Base-by-base conservation (phyloP, 148 eudicot genomes). In the Fagopyrum esculentum region DNA sequence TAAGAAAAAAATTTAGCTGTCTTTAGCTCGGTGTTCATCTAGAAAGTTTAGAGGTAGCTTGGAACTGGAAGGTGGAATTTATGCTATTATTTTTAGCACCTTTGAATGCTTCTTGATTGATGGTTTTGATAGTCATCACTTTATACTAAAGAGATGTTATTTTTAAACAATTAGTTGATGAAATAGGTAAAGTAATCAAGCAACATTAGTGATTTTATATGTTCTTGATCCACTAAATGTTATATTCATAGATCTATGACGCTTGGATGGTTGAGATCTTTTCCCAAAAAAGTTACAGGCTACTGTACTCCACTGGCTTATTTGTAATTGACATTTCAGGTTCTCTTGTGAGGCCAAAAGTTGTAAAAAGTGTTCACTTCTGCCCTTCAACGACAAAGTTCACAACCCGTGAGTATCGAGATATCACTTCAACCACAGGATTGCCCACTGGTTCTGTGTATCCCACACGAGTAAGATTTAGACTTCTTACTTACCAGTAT, bases 301-400 rank as follows among this genome's bases (percentile, higher is more conserved):
- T 13, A 35, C 10, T 66, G 9, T 66, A 6, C 15, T 10, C 7
- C 35, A 66, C 43, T 35, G 12, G 9, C 46, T 66, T 1, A 13
- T 43, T 66, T 66, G 47, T 66, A 6, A 35, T 13, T 13, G 5
- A 35, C 40, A 35, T 2, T 35, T 45, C 80, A 96, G 99, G 99
- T 81, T 96, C 99, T 78, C 99, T 96, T 86, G 99, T 96, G 72
- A 92, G 99, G 88, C 99, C 99, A 45, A 96, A 92, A 80, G 99
- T 96, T 75, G 97, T 96, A 7, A 96, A 90, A 82, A 92, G 98
- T 81, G 99, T 96, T 50, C 99, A 92, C 78, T 96, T 89, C 78
- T 96, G 99, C 81, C 97, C 99, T 59, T 76, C 80, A 51, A 92
- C 94, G 35, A 81, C 83, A 72, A 79, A 78, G 69, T 92, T 96